A percentile compares a stretch with the other conserved stretches of the same genome.
Conservation (phyloP, 495 filamentous ascomycete genomes). For the Penicillium waksmanii region DNA sequence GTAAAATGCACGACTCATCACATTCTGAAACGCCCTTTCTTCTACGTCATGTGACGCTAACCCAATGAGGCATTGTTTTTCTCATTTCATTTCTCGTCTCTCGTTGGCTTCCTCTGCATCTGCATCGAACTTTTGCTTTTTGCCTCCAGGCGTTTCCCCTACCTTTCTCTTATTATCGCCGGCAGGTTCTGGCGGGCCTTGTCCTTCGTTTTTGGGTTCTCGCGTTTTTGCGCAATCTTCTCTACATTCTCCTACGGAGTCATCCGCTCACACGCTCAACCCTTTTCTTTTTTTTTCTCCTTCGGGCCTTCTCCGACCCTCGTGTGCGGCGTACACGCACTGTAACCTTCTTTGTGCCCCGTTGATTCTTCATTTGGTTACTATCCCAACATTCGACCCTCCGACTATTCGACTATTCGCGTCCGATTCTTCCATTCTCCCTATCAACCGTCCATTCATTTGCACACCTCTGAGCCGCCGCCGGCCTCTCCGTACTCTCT, state of each 20-base stretch:
- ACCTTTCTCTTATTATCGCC: conserved; percentile 12
- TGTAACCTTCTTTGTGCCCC: not conserved
- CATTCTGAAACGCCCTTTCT: conserved; percentile 23
- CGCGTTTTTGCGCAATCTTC: not conserved
- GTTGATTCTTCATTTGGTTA: not conserved
- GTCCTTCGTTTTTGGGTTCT: not conserved
- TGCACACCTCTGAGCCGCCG: not conserved
- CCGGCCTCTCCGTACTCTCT: conserved; percentile 6
- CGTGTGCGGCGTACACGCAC: conserved; percentile 12
- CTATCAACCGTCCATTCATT: not conserved
- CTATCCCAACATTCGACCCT: not conserved
- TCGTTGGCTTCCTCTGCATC: conserved; percentile 3
- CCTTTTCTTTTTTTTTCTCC: conserved; percentile 9
- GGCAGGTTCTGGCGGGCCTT: not conserved
- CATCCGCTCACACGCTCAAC: conserved; percentile 8
- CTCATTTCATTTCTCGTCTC: conserved; percentile 21
- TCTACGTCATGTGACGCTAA: conserved; percentile 37
- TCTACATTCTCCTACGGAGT: no score
- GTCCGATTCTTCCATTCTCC: no score
- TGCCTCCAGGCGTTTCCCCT: conserved; percentile 8
- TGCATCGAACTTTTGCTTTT: not conserved
- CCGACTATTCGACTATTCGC: not conserved
- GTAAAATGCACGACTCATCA: not conserved
- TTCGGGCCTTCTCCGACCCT: conserved; percentile 8
- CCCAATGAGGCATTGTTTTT: conserved; percentile 32